phyloP scores from a whole-genome alignment of 805 yeast genomes.

The Suhomyces xylopsoci region DNA sequence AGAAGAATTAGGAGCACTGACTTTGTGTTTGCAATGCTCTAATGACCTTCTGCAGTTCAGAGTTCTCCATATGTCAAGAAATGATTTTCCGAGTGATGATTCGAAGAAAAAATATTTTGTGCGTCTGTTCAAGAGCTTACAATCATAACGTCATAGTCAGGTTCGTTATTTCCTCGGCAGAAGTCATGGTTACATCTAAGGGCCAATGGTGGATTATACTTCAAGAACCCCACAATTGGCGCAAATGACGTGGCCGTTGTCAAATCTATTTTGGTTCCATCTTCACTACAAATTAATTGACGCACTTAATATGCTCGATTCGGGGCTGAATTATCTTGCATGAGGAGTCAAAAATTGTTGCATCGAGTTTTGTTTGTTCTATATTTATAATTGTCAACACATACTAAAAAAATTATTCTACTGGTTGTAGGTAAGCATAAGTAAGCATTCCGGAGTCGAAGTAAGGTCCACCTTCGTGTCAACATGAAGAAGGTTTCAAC shows the following conservation, averaged over 20 bases:
- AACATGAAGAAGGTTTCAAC: background rate
- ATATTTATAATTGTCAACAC: background rate
- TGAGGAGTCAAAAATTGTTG: background rate
- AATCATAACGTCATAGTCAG: background rate
- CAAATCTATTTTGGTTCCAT: background rate
- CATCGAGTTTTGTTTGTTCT: background rate
- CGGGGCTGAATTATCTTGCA: background rate
- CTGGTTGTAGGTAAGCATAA: background rate
- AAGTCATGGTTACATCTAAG: background rate
- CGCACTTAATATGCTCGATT: background rate
- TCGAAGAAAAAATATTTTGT: background rate
- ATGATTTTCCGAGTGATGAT: background rate
- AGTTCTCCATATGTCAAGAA: background rate
- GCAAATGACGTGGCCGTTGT: background rate
- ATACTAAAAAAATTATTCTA: background rate
- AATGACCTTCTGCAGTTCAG: background rate
- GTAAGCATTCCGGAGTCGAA: background rate
- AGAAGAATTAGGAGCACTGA: background rate
- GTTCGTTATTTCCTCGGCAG: background rate
- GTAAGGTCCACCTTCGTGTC: background rate
- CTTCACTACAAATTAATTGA: background rate
- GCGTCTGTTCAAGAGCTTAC: background rate
- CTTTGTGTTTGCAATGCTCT: background rate
- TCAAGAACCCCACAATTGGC: background rate
- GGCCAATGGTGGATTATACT: background rate